Evolutionary conservation across 2,329 filamentous ascomycete genomes (phyloP).

Genomic region (Colletotrichum chlorophyti): DNA sequence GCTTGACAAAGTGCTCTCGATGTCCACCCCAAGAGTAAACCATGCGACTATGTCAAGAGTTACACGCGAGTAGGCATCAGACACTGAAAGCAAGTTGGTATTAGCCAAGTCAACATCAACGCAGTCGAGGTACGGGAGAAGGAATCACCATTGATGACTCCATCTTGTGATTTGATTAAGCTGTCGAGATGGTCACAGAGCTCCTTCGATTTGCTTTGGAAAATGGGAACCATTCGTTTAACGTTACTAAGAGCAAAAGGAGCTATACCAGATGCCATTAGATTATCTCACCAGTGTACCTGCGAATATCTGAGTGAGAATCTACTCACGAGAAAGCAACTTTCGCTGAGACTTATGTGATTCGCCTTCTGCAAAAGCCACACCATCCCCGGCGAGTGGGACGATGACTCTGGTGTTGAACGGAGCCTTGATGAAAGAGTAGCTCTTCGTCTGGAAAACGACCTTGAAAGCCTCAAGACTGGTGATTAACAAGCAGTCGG

Average conservation of each 20-base stretch:
- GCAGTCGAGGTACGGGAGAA: not conserved
- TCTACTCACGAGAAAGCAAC: constrained; percentile 36
- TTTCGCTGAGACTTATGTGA: constrained; percentile 42
- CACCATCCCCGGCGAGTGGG: constrained; percentile 35
- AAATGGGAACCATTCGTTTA: constrained; percentile 40
- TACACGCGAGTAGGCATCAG: constrained; percentile 37
- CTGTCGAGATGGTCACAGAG: constrained; percentile 33
- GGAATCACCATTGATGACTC: constrained; percentile 7
- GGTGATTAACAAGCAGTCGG: constrained; percentile 35
- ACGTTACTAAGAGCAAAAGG: constrained; percentile 41
- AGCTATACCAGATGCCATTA: no score
- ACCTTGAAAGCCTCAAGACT: constrained; percentile 32
- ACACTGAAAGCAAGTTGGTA: not conserved
- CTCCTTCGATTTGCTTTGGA: constrained; percentile 42
- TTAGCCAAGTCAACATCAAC: not conserved
- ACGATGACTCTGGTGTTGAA: constrained; percentile 35
- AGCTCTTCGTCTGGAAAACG: constrained; percentile 38
- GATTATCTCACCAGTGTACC: not conserved
- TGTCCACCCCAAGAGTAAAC: constrained; percentile 41
- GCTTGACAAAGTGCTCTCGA: constrained; percentile 35
- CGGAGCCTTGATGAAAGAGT: constrained; percentile 39
- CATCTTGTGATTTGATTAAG: constrained; percentile 31
- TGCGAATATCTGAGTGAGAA: not conserved
- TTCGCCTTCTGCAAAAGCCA: constrained; percentile 43
- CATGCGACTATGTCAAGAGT: constrained; percentile 45